Conservation (phyloP, 2,329 filamentous ascomycete species). For the Diaporthe caulivora region DNA sequence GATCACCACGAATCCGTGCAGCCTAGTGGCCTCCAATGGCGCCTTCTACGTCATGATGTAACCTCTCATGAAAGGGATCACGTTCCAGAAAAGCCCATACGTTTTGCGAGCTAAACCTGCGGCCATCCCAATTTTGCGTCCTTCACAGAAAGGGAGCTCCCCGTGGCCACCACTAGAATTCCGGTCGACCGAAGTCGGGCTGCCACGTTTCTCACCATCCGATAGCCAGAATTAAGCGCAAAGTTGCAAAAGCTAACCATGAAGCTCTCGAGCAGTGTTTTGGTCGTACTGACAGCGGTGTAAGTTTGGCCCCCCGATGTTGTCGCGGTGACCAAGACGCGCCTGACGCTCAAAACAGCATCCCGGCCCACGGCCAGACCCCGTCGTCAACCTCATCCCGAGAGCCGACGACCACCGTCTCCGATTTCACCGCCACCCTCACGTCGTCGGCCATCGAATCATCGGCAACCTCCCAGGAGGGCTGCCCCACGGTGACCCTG, state of each 20-base stretch:
- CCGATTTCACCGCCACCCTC: background rate
- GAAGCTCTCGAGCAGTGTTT: background rate
- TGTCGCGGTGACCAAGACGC: background rate
- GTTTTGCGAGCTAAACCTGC: background rate
- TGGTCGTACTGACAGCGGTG: background rate
- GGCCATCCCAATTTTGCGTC: slow-evolving; percentile 11
- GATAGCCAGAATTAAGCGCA: background rate
- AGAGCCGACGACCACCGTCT: slow-evolving; percentile 5
- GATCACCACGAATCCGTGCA: slow-evolving; percentile 1
- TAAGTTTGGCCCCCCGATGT: background rate
- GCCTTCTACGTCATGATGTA: slow-evolving; percentile 33
- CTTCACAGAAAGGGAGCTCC: background rate
- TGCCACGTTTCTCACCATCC: background rate
- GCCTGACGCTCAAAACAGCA: slow-evolving; percentile 18
- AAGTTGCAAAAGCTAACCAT: background rate
- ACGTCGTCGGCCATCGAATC: slow-evolving; percentile 1
- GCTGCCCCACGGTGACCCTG: slow-evolving; percentile 41
- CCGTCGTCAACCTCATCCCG: background rate
- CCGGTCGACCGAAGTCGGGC: background rate
- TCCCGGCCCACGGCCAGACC: slow-evolving; percentile 5
- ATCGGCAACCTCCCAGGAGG: slow-evolving; percentile 2
- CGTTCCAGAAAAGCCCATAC: background rate
- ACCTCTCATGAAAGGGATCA: slow-evolving; percentile 6
- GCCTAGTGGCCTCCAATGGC: slow-evolving; percentile 8
- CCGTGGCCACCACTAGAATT: background rate